Evolutionary conservation across 352 stramenopile species (phyloP), one percentile per base, ranked within the genome.

Genomic region (Phytopythium chamaehyphon): DNA sequence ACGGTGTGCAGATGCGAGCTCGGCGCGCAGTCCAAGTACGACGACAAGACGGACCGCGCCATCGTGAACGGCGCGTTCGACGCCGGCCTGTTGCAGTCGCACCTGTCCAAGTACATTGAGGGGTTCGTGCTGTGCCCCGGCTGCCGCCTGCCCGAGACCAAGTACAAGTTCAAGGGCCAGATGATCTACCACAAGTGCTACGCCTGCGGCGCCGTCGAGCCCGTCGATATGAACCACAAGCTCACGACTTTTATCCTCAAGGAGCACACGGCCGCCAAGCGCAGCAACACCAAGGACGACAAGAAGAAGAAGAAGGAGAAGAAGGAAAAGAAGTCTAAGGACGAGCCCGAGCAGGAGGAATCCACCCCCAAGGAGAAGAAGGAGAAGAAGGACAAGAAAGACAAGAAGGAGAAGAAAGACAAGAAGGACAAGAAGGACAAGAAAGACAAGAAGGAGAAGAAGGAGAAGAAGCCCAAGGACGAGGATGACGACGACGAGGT

Each of bases 131-230:
- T 99, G 11, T 99, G 97, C 63, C 96, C 95, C 15, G 81, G 85
- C 42, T 99, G 97, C 78, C 73, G 88, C 50, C 79, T 99, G 18
- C 97, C 97, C 0, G 97, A 99, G 78, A 99, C 96, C 11, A 95
- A 98, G 56, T 98, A 99, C 83, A 98, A 98, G 71, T 98, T 99
- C 66, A 99, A 99, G 82, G 88, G 86, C 40, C 78, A 91, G 65
- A 74, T 90, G 38, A 98, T 99, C 64, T 98, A 83, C 65, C 96
- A 99, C 80, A 98, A 98, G 64, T 99, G 97, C 73, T 90, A 96
- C 56, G 97, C 96, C 11, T 99, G 97, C 79, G 97, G 97, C 40
- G 89, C 86, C 8, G 97, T 98, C 22, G 93, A 98, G 57, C 89
- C 93, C 38, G 91, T 98, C 22, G 96, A 99, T 76, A 98, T 99